Conservation (phyloP, 371 early-diverging fungal species). For the Saksenaea oblongispora region DNA sequence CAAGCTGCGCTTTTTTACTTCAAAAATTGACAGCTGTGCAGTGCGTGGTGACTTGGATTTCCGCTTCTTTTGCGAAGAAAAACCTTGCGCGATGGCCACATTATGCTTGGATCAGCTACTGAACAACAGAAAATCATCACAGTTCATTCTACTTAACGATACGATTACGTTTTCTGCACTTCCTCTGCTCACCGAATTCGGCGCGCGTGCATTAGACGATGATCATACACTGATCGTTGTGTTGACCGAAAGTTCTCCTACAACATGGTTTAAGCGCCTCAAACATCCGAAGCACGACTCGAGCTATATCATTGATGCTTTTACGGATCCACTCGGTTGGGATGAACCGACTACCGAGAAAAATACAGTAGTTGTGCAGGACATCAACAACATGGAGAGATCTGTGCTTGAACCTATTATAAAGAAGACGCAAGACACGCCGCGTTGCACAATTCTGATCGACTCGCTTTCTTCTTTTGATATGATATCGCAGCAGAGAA, state of each 20-base stretch:
- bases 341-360: slow-evolving; percentile 11
- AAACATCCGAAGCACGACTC: slow-evolving; percentile 2
- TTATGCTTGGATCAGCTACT: slow-evolving; percentile 41
- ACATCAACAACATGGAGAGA: slow-evolving; percentile 24
- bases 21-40: too few relatives aligned
- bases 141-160: slow-evolving; percentile 37
- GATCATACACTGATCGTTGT: slow-evolving; percentile 30
- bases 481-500: slow-evolving; percentile 30
- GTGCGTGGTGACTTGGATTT: background rate
- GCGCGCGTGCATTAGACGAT: slow-evolving; percentile 22
- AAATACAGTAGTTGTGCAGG: background rate
- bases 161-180: slow-evolving; percentile 26
- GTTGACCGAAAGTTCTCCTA: slow-evolving; percentile 42
- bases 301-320: slow-evolving; percentile 35
- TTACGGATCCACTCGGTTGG: slow-evolving; percentile 41
- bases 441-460: slow-evolving; percentile 28
- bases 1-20: too few relatives aligned
- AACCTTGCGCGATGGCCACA: slow-evolving; percentile 12
- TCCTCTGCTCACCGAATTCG: slow-evolving; percentile 30
- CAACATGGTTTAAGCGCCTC: slow-evolving; percentile 20
- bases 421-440: slow-evolving; percentile 13
- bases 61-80: background rate
- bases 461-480: slow-evolving; percentile 37
- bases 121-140: slow-evolving; percentile 32
- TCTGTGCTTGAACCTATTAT: slow-evolving; percentile 22